Evolutionary conservation across 2,329 filamentous ascomycete genomes (phyloP), one percentile per base, ranked within the genome.

Genomic region (Phoma sp.): DNA sequence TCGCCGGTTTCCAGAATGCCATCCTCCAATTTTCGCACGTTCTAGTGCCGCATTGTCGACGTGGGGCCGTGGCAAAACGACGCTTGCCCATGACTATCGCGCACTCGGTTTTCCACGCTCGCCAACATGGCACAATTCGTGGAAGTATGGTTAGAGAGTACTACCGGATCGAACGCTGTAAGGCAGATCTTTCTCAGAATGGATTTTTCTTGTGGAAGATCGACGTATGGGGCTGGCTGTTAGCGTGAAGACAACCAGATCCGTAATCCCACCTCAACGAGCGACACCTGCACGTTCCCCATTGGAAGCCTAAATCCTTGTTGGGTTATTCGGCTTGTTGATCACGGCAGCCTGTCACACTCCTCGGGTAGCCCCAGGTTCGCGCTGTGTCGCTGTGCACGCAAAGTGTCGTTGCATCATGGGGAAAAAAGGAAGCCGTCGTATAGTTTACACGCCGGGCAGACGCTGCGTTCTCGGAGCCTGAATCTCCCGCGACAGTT

Each of bases 231-330:
- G 60, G 62, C 50, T 66, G 54, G 51, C 43, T 54, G 43, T 35
- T 39, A 57, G 57, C 58, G 55, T 67, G 61, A 60, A 52, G 59
- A 57, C 32, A 60, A 13, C 64, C 54, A 43, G 48, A 60, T 63
- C 51, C 49, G 62, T 56, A 52, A 51, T 51, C 38, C 38, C 48
- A 51, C 51, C 21, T 51, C 17, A 27, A 46, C 50, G 36, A 50
- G 52, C 48, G 50, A 63, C 54, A 60, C 60, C 58, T 64, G 62
- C 60, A 43, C 53, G 35, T 41, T 52, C 19, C 35, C 35, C 37
- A 61, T 63, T 65, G 61, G 59, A 53, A 53, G 45, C n/a, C 29
- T 41, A 27, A 37, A 22, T 36, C 50, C 32, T 36, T 33, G 22
- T 40, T 43, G 31, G 35, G 43, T 29, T 51, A 45, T 41, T 46